Percentiles rank a stretch among this genome's conserved stretches.
These are phyloP conservation scores for Phytophthora pisi DNA, from an alignment of 352 stramenopile genomes.

Conservation along the genomic window DNA sequence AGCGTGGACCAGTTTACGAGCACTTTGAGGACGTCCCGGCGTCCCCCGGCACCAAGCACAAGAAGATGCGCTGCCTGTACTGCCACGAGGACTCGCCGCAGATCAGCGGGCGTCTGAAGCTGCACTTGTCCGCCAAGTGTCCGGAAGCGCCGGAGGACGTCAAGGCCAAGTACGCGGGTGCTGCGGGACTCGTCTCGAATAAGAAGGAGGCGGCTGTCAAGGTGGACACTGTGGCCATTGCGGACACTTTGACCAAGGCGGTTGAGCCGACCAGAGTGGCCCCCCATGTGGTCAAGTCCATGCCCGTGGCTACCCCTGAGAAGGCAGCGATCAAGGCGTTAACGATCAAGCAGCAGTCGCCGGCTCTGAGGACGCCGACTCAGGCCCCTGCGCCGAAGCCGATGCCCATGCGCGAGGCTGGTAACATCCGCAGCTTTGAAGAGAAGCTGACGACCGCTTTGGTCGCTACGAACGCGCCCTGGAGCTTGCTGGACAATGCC, in stretches of 20 bases:
- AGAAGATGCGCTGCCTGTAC: constrained; percentile 42
- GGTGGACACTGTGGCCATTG: neutral
- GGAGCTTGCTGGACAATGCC: constrained; percentile 37
- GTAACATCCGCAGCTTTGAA: constrained; percentile 25
- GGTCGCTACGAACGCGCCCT: constrained; percentile 27
- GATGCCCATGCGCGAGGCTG: neutral
- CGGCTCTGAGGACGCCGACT: neutral
- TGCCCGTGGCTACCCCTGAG: neutral
- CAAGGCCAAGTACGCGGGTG: constrained; percentile 18
- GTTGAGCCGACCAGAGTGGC: neutral
- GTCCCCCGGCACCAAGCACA: constrained; percentile 13
- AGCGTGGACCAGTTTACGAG: constrained; percentile 42
- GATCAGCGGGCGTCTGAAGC: constrained; percentile 40
- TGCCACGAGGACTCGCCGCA: constrained; percentile 35
- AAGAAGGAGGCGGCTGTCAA: neutral
- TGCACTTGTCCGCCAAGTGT: constrained; percentile 32
- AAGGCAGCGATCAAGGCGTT: constrained; percentile 7
- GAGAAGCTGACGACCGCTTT: constrained; percentile 43
- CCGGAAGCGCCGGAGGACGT: constrained; percentile 23
- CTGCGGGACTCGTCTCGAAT: neutral
- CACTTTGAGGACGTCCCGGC: constrained; percentile 39
- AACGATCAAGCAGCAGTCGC: constrained; percentile 1
- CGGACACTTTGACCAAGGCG: neutral
- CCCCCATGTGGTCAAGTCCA: neutral
- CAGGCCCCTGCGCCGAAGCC: neutral